phyloP scores from a whole-genome alignment of 1,139 yeast species.

The Taphrina pruni region DNA sequence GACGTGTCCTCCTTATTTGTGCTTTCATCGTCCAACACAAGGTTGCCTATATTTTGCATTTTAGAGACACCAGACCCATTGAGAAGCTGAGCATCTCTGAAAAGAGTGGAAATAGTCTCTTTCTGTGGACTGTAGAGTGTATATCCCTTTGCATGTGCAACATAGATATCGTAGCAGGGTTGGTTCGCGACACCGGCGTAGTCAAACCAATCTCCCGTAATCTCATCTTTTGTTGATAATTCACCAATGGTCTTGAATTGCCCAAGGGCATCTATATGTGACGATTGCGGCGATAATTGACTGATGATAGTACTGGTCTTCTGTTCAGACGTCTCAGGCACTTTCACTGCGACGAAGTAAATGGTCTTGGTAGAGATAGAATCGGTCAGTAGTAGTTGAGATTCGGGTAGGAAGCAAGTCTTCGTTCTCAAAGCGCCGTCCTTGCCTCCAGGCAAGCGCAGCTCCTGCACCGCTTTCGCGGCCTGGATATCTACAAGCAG shows the following conservation, averaged over 20 bases:
- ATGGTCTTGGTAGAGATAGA: neutral
- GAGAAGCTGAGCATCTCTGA: conserved; percentile 1
- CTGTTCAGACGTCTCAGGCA: neutral
- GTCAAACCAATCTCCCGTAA: neutral
- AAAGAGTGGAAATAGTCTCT: neutral
- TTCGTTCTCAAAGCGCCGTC: conserved; percentile 1
- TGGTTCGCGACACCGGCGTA: neutral
- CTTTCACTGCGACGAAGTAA: neutral
- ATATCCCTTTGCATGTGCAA: conserved; percentile 21
- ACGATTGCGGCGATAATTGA: conserved; percentile 9
- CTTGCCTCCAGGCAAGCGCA: conserved; percentile 11
- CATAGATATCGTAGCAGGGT: neutral
- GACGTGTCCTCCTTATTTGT: neutral
- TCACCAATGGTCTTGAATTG: conserved; percentile 8
- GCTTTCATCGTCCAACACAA: conserved; percentile 2
- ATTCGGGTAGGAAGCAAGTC: neutral
- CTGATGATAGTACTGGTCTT: neutral
- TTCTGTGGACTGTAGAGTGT: neutral
- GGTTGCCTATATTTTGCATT: conserved; percentile 7
- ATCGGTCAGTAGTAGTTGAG: neutral
- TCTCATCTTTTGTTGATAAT: neutral
- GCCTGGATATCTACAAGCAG: conserved; percentile 20
- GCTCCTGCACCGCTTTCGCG: conserved; percentile 17
- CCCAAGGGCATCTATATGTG: conserved; percentile 15
- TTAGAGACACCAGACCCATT: conserved; percentile 6